Percentiles rank a stretch among this genome's conserved stretches.
Conservation (phyloP, 192 early-diverging fungal species). For the Mortierella claussenii region DNA sequence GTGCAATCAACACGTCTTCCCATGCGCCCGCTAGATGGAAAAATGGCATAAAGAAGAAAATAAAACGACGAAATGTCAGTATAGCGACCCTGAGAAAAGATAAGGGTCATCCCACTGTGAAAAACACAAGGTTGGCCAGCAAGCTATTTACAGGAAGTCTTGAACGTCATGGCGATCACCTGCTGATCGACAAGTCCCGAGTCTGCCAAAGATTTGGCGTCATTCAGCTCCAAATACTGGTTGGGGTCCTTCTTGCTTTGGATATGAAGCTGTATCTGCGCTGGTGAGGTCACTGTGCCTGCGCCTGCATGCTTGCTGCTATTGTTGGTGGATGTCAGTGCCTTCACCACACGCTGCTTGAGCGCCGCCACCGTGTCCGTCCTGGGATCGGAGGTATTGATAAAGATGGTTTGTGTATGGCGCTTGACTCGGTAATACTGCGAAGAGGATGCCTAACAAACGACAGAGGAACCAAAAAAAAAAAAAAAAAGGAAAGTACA, state of each 20-base stretch:
- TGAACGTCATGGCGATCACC: constrained; percentile 31
- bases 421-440: constrained; percentile 51
- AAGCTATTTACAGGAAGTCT: constrained; percentile 23
- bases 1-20: constrained; percentile 35
- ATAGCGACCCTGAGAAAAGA: too few species aligned
- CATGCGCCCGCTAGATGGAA: constrained; percentile 29
- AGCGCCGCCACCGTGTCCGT: constrained; percentile 22
- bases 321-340: constrained; percentile 19
- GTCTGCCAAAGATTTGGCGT: constrained; percentile 20
- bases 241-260: constrained; percentile 21
- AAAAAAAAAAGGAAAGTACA: too few species aligned
- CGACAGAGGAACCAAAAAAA: constrained; percentile 1
- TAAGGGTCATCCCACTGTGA: too few species aligned
- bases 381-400: constrained; percentile 32
- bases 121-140: too few species aligned
- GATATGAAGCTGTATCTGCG: constrained; percentile 22
- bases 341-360: constrained; percentile 37
- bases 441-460: background rate
- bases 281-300: background rate
- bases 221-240: constrained; percentile 11
- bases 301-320: background rate
- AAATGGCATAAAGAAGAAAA: background rate
- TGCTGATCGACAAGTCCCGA: constrained; percentile 48
- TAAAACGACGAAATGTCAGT: background rate
- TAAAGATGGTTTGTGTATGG: constrained; percentile 36